These are phyloP conservation scores for Dalbergia cochinchinensis DNA, from an alignment of 306 rosid species.

Conservation along the genomic window DNA sequence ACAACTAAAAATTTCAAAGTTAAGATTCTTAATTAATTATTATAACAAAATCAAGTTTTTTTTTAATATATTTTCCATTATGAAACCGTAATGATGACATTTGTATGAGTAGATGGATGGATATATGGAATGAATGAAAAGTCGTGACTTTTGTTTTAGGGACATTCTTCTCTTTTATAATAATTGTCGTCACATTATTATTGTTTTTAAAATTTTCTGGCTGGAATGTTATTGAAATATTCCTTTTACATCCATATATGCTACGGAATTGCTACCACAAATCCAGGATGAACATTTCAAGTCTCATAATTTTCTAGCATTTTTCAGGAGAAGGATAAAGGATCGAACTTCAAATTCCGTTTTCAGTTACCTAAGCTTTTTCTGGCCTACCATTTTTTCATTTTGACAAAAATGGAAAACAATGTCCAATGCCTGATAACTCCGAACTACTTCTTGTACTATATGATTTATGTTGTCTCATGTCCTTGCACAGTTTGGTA, in stretches of 20 bases:
- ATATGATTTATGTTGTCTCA: neutral
- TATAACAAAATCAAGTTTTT: too few species aligned
- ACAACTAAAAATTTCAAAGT: too few species aligned
- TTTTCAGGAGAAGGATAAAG: neutral
- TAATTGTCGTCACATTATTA: neutral
- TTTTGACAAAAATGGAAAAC: neutral
- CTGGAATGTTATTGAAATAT: neutral
- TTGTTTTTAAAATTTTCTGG: neutral
- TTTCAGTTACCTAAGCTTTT: neutral
- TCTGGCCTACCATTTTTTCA: neutral
- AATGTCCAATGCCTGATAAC: neutral
- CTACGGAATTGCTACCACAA: neutral
- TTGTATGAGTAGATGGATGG: neutral
- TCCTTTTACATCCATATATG: constrained; percentile 4
- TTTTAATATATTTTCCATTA: too few species aligned
- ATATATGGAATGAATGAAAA: neutral
- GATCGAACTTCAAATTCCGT: neutral
- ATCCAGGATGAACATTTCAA: neutral
- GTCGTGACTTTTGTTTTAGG: neutral
- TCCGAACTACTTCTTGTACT: constrained; percentile 16
- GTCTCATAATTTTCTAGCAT: neutral
- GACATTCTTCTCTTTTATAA: neutral
- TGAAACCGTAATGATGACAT: neutral
- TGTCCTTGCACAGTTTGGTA: neutral
- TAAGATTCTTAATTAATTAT: too few species aligned